Conservation (phyloP, 2,329 filamentous ascomycete species). For the Taxawa tesnikishii region DNA sequence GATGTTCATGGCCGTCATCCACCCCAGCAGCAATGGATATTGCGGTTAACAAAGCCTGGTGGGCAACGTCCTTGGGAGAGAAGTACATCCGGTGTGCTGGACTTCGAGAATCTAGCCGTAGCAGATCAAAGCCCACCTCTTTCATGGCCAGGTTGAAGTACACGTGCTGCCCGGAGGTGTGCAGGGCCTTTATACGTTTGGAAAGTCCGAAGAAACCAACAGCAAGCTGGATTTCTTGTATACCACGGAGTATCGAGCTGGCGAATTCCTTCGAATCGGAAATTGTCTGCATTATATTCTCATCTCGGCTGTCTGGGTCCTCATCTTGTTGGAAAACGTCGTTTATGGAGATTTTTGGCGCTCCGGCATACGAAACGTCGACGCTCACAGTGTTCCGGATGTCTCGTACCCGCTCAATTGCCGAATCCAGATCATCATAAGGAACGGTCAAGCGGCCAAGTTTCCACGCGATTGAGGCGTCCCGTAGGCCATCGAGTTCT, state of each 20-base stretch:
- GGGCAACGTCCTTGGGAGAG: slow-evolving; percentile 78
- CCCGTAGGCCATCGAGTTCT: slow-evolving; percentile 72
- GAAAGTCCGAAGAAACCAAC: slow-evolving; percentile 83
- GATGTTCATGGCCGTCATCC: slow-evolving; percentile 76
- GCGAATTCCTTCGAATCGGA: slow-evolving; percentile 89
- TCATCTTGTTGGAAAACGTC: slow-evolving; percentile 5
- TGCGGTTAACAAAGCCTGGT: slow-evolving; percentile 84
- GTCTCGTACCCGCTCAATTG: slow-evolving; percentile 42
- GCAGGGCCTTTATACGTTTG: slow-evolving; percentile 60
- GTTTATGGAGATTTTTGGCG: slow-evolving; percentile 11
- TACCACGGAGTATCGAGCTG: slow-evolving; percentile 76
- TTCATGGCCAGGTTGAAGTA: slow-evolving; percentile 87
- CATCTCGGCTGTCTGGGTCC: slow-evolving; percentile 58
- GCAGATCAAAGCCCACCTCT: slow-evolving; percentile 84
- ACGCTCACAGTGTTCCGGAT: slow-evolving; percentile 26
- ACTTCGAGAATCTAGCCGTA: slow-evolving; percentile 82
- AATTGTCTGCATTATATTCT: slow-evolving; percentile 68
- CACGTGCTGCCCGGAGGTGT: slow-evolving; percentile 56
- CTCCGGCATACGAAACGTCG: slow-evolving; percentile 20
- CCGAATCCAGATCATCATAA: slow-evolving; percentile 68
- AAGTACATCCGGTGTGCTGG: slow-evolving; percentile 99
- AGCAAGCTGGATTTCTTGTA: slow-evolving; percentile 93
- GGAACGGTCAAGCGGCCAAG: slow-evolving; percentile 82
- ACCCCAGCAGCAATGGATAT: slow-evolving; percentile 86
- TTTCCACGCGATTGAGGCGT: slow-evolving; percentile 83